Conservation (phyloP, 805 yeast species). For the Starmera caribaea region DNA sequence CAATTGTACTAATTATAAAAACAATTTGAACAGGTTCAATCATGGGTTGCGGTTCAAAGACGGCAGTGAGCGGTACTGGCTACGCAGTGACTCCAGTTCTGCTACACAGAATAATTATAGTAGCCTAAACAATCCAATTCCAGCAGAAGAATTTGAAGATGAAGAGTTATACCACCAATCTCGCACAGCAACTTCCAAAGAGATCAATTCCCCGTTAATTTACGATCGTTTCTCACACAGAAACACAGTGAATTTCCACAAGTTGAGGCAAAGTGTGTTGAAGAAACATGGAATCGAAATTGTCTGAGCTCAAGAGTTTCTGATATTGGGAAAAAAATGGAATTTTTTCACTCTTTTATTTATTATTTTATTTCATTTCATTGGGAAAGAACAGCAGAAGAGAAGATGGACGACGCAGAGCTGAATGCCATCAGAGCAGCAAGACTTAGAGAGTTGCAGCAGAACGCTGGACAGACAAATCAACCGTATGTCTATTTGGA, state of each 20-base stretch:
- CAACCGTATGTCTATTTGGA: constrained; percentile 7
- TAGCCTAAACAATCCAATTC: background rate
- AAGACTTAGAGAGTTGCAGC: constrained; percentile 76
- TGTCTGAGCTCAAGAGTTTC: background rate
- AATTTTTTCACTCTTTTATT: constrained; percentile 1
- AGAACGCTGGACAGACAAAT: constrained; percentile 30
- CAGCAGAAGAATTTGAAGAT: no score
- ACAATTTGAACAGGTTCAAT: constrained; percentile 59
- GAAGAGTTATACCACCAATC: no score
- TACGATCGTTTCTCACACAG: no score
- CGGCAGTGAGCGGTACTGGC: constrained; percentile 80
- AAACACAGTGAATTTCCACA: no score
- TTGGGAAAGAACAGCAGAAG: constrained; percentile 1
- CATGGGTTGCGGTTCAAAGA: constrained; percentile 77
- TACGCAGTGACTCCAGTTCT: constrained; percentile 6
- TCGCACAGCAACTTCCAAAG: no score
- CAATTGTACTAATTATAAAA: constrained; percentile 57
- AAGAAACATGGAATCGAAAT: background rate
- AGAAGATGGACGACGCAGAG: constrained; percentile 74
- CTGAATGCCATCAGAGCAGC: constrained; percentile 87
- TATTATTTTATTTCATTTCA: constrained; percentile 13
- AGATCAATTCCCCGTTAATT: no score
- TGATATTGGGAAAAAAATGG: background rate
- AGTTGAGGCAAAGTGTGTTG: no score
- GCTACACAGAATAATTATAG: background rate